Evolutionary conservation across 345 rosid genomes (phyloP), one percentile per base, ranked within the genome.

Genomic region (Gossypium anomalum): DNA sequence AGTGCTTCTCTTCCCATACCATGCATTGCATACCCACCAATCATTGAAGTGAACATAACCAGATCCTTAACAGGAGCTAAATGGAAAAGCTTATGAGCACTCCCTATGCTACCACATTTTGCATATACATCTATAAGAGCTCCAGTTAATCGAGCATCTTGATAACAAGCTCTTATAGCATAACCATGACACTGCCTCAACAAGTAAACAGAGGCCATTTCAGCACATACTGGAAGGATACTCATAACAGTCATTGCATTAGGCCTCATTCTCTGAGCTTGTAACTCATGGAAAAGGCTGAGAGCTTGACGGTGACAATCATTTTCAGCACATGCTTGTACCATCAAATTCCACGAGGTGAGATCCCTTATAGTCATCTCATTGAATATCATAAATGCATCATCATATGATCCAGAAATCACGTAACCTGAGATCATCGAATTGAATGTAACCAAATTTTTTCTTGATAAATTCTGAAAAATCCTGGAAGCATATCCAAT

Each of bases 1-100:
- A 93, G 89, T 51, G 98, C 95, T 80, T 90, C 95, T 72, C 84
- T 80, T 49, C 91, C 98, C 91, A 85, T 87, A 27, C 98, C 98
- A 73, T 93, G 94, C 85, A 86, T 87, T 61, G 92, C 98, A 73
- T 85, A 91, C 51, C 92, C 97, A 76, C 88, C 85, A 75, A 91
- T 63, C 92, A 93, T 90, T 43, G 95, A 82, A 68, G 97, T 91
- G 80, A 87, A 91, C 83, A 85, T 83, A 61, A 90, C 85, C 63
- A 91, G 85, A 86, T 93, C 98, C 79, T 82, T 93, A 20, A 70
- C 75, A 16, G 77, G 81, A 75, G 82, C 82, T 56, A 80, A 86
- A 64, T 75, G 74, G 77, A 93, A 93, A 77, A 93, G 82, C 76
- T 82, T 86, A 72, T 51, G 82, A 49, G 98, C 90, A 78, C 73